Base-by-base conservation (phyloP, 139 green algal genomes). In the Spirogloea muscicola region DNA sequence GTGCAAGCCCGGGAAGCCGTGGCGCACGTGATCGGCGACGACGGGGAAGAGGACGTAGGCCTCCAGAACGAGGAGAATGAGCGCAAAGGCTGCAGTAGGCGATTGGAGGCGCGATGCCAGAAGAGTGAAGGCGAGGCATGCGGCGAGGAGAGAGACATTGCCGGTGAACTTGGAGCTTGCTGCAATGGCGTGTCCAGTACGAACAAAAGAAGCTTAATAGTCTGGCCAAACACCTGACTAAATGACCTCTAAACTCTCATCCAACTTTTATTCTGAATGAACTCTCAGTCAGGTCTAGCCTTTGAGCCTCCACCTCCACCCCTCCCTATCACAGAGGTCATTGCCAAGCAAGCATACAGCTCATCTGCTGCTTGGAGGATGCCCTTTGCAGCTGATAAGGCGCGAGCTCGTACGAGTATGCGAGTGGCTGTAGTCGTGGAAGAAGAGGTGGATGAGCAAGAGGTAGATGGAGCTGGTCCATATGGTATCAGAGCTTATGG, bases 381-480 rank as follows among this genome's bases (percentile, higher is more conserved):
- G 16, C 57, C 27, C 13, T 18, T 16, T 31, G 13, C 57, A 65
- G 36, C 57, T 65, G 16, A 37, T 49, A 16, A n/a, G n/a, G n/a
- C n/a, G n/a, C n/a, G n/a, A n/a, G n/a, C n/a, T n/a, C 13, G 62
- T 69, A 10, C 31, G 25, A 7, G 65, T 38, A 18, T 63, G 40
- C 2, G 74, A 76, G 49, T 82, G 80, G 3, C 80, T 87, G 85
- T 97, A 97, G 73, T 97, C 91, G 68, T 92, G 84, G 3, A 94
- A 76, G 64, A 86, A 92, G 5, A 97, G 85, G 76, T 97, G 90
- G 6, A 84, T 34, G 2, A 91, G 44, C 27, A 91, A 63, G 34
- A 94, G 73, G 9, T 71, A 60, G 7, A 72, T 79, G 2, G 76
- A 79, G 29, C 84, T 84, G 1, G 92, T 89, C 6, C 91, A 69